phyloP scores from a whole-genome alignment of 23 red algal species.

The Gracilaria caudata region DNA sequence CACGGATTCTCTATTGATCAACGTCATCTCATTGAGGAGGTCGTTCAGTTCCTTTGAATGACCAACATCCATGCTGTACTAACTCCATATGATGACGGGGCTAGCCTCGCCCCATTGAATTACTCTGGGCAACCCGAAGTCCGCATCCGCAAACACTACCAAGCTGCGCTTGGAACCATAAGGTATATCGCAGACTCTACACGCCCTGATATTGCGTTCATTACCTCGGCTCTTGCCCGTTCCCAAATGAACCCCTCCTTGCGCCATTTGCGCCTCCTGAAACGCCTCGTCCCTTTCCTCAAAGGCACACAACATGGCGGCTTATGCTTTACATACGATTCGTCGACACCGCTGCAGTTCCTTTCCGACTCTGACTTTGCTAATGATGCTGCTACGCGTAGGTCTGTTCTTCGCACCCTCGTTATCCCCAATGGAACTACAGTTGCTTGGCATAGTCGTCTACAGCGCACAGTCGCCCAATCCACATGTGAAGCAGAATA shows the following conservation, averaged over 20 bases:
- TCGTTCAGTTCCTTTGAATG: not conserved
- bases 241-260: not conserved
- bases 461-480: not conserved
- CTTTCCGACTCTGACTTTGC: conserved; percentile 28
- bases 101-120: not conserved
- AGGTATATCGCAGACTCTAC: not conserved
- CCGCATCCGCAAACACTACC: not conserved
- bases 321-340: not conserved
- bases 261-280: not conserved
- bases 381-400: not conserved
- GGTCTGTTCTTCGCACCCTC: not conserved
- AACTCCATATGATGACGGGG: conserved; percentile 1
- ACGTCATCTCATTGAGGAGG: not conserved
- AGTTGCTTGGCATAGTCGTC: not conserved
- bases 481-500: conserved; percentile 33
- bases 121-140: not conserved
- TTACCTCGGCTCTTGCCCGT: not conserved
- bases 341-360: not conserved
- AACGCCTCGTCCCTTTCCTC: not conserved
- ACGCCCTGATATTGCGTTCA: conserved; percentile 23
- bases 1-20: not conserved
- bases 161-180: not conserved
- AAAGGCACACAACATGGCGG: not conserved
- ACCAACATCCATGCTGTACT: not conserved
- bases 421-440: not conserved